These are phyloP conservation scores for Exserohilum rostratum DNA, from an alignment of 2,329 filamentous ascomycete species.

Conservation along the genomic window DNA sequence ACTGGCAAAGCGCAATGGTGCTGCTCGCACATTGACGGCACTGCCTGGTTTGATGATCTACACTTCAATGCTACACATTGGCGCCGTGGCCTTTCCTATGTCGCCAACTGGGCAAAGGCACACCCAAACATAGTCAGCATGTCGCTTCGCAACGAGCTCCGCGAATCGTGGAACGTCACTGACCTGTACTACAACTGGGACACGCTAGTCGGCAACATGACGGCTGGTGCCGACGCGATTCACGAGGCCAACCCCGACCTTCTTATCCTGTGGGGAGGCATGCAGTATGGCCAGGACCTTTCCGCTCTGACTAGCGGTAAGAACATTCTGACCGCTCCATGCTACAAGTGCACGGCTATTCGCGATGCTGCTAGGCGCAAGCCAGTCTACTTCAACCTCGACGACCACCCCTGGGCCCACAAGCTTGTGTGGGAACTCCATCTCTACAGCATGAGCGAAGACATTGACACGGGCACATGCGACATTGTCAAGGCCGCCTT, in stretches of 20 bases:
- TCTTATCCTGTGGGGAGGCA: conserved; percentile 62
- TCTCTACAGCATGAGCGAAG: conserved; percentile 55
- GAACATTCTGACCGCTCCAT: conserved; percentile 47
- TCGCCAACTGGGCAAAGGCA: conserved; percentile 57
- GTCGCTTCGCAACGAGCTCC: conserved; percentile 65
- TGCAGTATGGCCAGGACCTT: conserved; percentile 61
- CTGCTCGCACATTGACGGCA: conserved; percentile 56
- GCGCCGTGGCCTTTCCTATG: conserved; percentile 59
- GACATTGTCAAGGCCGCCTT: conserved; percentile 56
- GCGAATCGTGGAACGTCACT: conserved; percentile 39
- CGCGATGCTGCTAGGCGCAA: conserved; percentile 53
- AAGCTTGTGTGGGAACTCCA: conserved; percentile 68
- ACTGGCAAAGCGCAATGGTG: conserved; percentile 43
- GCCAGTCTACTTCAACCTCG: conserved; percentile 56
- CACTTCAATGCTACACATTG: conserved; percentile 63
- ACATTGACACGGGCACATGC: conserved; percentile 54
- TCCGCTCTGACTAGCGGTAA: conserved; percentile 47
- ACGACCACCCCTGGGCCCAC: conserved; percentile 54
- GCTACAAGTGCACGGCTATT: conserved; percentile 50
- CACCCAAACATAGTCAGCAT: conserved; percentile 62
- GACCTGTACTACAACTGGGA: conserved; percentile 40
- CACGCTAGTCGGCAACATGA: conserved; percentile 51
- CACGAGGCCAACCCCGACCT: conserved; percentile 60
- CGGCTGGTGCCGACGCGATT: conserved; percentile 56
- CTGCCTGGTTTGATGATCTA: conserved; percentile 62